Evolutionary conservation across 129 eudicot species (phyloP).

Genomic region (Flaveria robusta): DNA sequence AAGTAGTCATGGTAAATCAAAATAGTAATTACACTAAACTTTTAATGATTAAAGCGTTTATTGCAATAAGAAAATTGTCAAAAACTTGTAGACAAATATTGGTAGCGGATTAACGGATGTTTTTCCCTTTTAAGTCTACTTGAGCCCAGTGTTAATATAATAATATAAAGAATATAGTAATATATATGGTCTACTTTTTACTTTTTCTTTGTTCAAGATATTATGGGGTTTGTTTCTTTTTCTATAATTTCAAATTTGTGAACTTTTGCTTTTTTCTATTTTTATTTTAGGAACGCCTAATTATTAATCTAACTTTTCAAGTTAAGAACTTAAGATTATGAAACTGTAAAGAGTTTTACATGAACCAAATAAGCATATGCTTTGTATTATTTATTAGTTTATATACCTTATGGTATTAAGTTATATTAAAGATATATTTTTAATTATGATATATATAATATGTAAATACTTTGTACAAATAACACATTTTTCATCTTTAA

Average conservation of each 20-base stretch:
- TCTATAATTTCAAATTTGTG: slow-evolving; percentile 30
- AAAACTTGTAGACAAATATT: not conserved
- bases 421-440: no score
- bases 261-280: slow-evolving; percentile 28
- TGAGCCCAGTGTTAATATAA: slow-evolving; percentile 41
- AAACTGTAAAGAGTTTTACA: not conserved
- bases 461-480: no score
- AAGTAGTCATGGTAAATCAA: not conserved
- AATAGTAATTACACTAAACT: not conserved
- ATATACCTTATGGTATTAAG: not conserved
- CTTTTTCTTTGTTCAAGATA: slow-evolving; percentile 41
- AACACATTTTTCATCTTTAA: no score
- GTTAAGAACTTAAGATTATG: not conserved
- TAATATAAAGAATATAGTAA: slow-evolving; percentile 25
- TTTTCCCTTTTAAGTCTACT: slow-evolving; percentile 18
- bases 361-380: not conserved
- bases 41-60: not conserved
- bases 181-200: slow-evolving; percentile 31
- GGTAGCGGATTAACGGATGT: slow-evolving; percentile 28
- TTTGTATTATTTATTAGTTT: not conserved
- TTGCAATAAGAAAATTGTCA: not conserved
- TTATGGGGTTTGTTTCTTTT: slow-evolving; percentile 22
- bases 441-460: no score
- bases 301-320: not conserved
- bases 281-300: not conserved